phyloP scores from a whole-genome alignment of 2,329 filamentous ascomycete genomes.

The Whalleya microplaca region DNA sequence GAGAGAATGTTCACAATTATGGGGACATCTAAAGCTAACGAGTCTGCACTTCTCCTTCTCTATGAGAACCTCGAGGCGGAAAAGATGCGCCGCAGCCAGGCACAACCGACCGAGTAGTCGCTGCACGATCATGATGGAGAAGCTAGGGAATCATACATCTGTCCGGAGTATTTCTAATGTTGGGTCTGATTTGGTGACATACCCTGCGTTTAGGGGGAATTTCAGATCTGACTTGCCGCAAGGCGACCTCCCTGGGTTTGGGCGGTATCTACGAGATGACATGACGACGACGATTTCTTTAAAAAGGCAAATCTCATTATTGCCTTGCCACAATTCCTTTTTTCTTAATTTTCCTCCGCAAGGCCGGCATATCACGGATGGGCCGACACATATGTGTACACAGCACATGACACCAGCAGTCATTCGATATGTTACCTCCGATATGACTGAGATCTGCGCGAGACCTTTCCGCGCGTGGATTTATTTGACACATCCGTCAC shows the following conservation, averaged over 20 bases:
- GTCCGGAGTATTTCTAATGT: conserved; percentile 45
- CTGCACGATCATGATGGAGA: conserved; percentile 28
- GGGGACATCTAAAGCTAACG: conserved; percentile 90
- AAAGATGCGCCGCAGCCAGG: conserved; percentile 96
- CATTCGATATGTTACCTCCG: conserved; percentile 18
- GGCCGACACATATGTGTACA: conserved; percentile 22
- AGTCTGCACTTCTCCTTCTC: conserved; percentile 91
- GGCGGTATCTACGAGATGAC: conserved; percentile 50
- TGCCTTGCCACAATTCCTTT: conserved; percentile 28
- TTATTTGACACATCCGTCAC: conserved; percentile 28
- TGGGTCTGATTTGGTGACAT: conserved; percentile 53
- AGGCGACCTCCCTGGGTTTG: conserved; percentile 55
- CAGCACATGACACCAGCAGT: conserved; percentile 18
- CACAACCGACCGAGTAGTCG: conserved; percentile 57
- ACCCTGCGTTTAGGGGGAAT: conserved; percentile 49
- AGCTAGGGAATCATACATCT: conserved; percentile 39
- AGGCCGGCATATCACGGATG: conserved; percentile 30
- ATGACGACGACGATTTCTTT: conserved; percentile 42
- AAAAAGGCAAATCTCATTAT: conserved; percentile 33
- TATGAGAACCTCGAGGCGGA: conserved; percentile 99
- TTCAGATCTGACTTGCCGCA: conserved; percentile 67
- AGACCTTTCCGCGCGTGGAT: conserved; percentile 21
- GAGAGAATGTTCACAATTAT: conserved; percentile 99
- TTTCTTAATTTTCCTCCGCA: conserved; percentile 32
- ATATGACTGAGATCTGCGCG: conserved; percentile 16